Base-by-base conservation (phyloP, 306 rosid genomes). In the Rosa chinensis region DNA sequence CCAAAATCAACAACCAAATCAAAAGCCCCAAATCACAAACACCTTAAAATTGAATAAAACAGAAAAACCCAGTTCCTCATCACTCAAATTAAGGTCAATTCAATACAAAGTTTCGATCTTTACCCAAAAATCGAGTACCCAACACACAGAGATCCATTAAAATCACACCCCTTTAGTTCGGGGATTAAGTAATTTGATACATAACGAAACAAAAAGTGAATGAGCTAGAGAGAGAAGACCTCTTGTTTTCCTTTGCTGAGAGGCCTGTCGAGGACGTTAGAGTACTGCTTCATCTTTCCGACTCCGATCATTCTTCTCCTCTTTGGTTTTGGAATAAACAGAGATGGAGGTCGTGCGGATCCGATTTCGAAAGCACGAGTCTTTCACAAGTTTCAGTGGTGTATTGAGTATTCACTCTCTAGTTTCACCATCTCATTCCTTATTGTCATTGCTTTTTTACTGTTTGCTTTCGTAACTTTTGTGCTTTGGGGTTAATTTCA, bases 211-310 rank as follows among this genome's bases (percentile, higher is more conserved):
- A 37, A 5, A 32, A 62, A 69, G 49, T 2, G 35, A 64, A 48
- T 9, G 49, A 72, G 55, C 8, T 13, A 21, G 64, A 43, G 56
- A 74, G 45, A 61, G 25, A 28, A 25, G 32, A 88, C 92, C 90
- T 90, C 94, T 74, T 88, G 92, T 82, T 88, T 90, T 75, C 90
- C 91, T 87, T 87, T 90, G 84, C 83, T 83, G 85, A 95, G 90
- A 74, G 99, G 99, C 78, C 85, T 91, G 73, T 95, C 99, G 70
- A 95, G 97, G 79, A 95, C 98, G 76, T 95, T 95, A n/a, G 89
- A 64, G 82, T 93, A 95, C 80, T 92, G 99, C 88, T 95, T 95
- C 79, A 90, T 82, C 92, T 95, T 95, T 56, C 97, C 98, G 13
- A 81, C 95, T 53, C 99, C 98, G 83, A 95, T 95, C 99, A 93